Base-by-base conservation (phyloP, 768 basidiomycete genomes). In the Hysterangium stoloniferum region DNA sequence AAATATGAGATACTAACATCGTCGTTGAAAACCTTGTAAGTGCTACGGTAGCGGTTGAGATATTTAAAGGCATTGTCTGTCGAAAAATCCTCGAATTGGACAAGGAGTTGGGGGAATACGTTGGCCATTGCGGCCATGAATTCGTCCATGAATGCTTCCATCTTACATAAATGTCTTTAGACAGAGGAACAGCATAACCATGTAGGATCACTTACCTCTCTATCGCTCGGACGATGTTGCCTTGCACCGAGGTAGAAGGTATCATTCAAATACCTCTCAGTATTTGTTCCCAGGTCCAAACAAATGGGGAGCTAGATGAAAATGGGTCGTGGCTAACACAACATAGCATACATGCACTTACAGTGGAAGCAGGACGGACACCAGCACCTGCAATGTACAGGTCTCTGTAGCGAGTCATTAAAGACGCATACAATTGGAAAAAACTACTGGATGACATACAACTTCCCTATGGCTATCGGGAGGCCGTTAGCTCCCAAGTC, bases 161-260 rank as follows among this genome's bases (percentile, higher is more conserved):
- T 62, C 49, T 51, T n/a, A 41, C 24, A 50, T 1, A 4, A 17
- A 36, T 25, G 22, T 29, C 33, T 29, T 33, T 8, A 31, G 4
- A 27, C 8, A 13, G 27, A 31, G 20, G 11, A 17, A 20, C 33
- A 19, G 9, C 17, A n/a, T 1, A 15, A 11, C 19, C 41, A 4
- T 7, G 36, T 8, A 9, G 36, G 2, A 51, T 28, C 15, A 42
- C 27, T 9, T 41, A 51, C 49, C 58, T 58, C 49, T 4, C 52
- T 49, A 36, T 63, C 60, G 7, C 53, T 28, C 19, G 64, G 54
- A 17, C 65, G 59, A 24, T 59, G 64, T 38, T 65, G 60, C 15
- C 61, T 58, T 15, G 66, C 60, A 38, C 72, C 72, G 50, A 72
- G 62, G 61, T 74, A 74, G 11, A 72, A 63, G 12, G 72, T 70